Conservation (phyloP, 257 asterid species). For the Coffea eugenioides region DNA sequence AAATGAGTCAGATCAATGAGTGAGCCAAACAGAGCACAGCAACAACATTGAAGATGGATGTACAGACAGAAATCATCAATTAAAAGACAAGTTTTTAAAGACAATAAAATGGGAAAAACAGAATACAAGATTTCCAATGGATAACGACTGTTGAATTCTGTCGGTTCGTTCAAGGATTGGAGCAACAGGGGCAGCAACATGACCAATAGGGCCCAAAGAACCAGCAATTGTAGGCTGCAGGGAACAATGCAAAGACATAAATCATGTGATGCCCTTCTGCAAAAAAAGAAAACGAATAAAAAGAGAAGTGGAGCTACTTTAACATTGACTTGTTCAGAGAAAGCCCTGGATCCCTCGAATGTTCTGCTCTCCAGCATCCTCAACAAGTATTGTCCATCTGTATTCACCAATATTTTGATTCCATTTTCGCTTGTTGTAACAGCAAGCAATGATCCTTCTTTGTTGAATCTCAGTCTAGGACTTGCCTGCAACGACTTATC, state of each 20-base stretch:
- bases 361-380: slow-evolving; percentile 84
- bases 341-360: slow-evolving; percentile 79
- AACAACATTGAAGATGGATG: neutral
- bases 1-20: slow-evolving; percentile 10
- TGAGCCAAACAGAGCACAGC: neutral
- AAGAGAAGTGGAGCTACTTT: slow-evolving; percentile 39
- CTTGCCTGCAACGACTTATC: no score
- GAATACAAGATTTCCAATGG: slow-evolving; percentile 78
- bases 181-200: slow-evolving; percentile 54
- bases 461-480: no score
- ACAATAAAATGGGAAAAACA: neutral
- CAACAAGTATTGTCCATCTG: slow-evolving; percentile 84
- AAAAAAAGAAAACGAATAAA: neutral
- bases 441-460: no score
- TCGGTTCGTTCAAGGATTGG: slow-evolving; percentile 27
- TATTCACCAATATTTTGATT: slow-evolving; percentile 79
- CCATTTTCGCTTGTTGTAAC: no score
- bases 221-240: slow-evolving; percentile 74
- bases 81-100: neutral
- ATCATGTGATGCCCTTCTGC: neutral
- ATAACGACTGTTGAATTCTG: slow-evolving; percentile 70
- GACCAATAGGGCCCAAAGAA: slow-evolving; percentile 65
- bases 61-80: neutral
- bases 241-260: slow-evolving; percentile 9
- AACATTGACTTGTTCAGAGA: slow-evolving; percentile 61